These are phyloP conservation scores for Epichloe sibirici DNA, from an alignment of 2,329 filamentous ascomycete genomes.

Conservation along the genomic window DNA sequence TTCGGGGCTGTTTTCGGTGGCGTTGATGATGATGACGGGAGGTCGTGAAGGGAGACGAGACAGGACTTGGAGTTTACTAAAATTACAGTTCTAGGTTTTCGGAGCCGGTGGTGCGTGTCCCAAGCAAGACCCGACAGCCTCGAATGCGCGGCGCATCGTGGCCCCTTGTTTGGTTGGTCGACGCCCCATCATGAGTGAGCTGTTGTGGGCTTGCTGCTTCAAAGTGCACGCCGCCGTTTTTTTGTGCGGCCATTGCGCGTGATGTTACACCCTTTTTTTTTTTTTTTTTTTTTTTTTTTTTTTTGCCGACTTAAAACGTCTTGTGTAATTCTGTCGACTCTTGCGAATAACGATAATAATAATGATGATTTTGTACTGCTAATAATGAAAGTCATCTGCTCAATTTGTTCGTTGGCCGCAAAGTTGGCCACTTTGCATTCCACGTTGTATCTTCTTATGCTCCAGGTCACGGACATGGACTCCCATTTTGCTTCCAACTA, in stretches of 20 bases:
- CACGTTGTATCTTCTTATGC: not conserved
- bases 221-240: too few relatives aligned
- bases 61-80: not conserved
- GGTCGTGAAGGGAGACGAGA: not conserved
- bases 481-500: not conserved
- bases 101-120: constrained; percentile 4
- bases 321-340: not conserved
- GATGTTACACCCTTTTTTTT: not conserved
- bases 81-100: not conserved
- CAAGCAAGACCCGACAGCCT: constrained; percentile 1
- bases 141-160: constrained; percentile 6
- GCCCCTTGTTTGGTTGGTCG: constrained; percentile 7
- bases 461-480: too few relatives aligned
- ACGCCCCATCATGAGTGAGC: constrained; percentile 10
- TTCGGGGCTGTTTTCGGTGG: not conserved
- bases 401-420: not conserved
- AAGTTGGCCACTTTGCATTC: not conserved
- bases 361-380: not conserved
- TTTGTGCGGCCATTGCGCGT: too few relatives aligned
- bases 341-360: not conserved
- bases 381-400: not conserved
- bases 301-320: not conserved
- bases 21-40: not conserved
- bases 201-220: too few relatives aligned
- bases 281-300: not conserved